phyloP scores from a whole-genome alignment of 345 rosid species.

The Populus simonii region DNA sequence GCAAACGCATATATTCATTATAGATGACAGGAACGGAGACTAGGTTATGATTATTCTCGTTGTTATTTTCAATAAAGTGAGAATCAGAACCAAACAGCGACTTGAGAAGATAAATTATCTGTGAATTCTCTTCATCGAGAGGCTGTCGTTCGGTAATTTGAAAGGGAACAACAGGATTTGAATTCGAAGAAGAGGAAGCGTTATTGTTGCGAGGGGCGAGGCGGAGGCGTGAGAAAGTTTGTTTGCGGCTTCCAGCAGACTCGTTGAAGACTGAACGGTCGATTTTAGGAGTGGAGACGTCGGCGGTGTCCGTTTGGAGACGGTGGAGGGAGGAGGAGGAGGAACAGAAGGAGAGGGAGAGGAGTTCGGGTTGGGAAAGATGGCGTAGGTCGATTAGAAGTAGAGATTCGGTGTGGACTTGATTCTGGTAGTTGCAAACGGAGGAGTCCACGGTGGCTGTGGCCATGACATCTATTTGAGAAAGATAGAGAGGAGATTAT shows the following conservation, averaged over 20 bases:
- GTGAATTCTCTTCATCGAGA: slow-evolving; percentile 46
- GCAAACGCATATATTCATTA: slow-evolving; percentile 8
- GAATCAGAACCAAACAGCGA: slow-evolving; percentile 45
- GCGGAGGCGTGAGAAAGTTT: slow-evolving; percentile 86
- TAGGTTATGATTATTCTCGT: slow-evolving; percentile 25
- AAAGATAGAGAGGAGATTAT: neutral
- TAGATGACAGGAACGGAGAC: slow-evolving; percentile 38
- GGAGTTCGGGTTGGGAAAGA: slow-evolving; percentile 55
- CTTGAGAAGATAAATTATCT: slow-evolving; percentile 47
- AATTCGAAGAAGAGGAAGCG: slow-evolving; percentile 17
- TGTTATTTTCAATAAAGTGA: neutral
- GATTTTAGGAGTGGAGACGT: slow-evolving; percentile 59
- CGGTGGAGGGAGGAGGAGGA: slow-evolving; percentile 29
- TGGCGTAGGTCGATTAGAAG: slow-evolving; percentile 64
- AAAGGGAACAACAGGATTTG: slow-evolving; percentile 18
- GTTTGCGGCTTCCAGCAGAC: slow-evolving; percentile 91
- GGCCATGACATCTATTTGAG: slow-evolving; percentile 38
- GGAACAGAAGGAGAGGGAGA: slow-evolving; percentile 44
- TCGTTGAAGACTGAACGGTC: slow-evolving; percentile 93
- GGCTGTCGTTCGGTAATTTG: slow-evolving; percentile 19
- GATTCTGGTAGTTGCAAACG: slow-evolving; percentile 15
- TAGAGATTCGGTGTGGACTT: slow-evolving; percentile 36
- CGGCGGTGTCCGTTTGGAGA: slow-evolving; percentile 34
- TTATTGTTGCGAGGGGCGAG: slow-evolving; percentile 54
- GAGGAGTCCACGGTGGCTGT: slow-evolving; percentile 29